A percentile compares a stretch with the other conserved stretches of the same genome.
Evolutionary conservation across 2,329 filamentous ascomycete genomes (phyloP).

Genomic region (Teratosphaeria epicoccoides): DNA sequence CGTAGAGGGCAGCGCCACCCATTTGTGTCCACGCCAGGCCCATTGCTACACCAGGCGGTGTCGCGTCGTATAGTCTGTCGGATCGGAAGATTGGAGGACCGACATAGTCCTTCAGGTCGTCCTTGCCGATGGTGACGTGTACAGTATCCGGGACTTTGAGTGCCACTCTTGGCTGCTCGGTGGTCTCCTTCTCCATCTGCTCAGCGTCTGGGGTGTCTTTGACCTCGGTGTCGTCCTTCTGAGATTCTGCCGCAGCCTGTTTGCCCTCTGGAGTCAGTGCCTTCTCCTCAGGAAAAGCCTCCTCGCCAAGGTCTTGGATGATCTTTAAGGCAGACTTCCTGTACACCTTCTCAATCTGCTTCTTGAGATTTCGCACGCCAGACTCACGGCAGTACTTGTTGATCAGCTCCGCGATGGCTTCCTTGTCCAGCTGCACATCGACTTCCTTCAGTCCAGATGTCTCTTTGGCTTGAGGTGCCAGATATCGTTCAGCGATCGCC

Average conservation of each 20-base stretch:
- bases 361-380: conserved; percentile 94
- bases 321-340: conserved; percentile 96
- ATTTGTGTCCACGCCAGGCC: conserved; percentile 96
- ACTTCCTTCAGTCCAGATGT: conserved; percentile 82
- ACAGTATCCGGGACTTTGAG: conserved; percentile 79
- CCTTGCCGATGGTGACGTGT: conserved; percentile 74
- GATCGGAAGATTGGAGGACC: conserved; percentile 92
- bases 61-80: conserved; percentile 87
- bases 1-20: conserved; percentile 91
- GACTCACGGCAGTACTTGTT: conserved; percentile 98
- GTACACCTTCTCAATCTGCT: conserved; percentile 99
- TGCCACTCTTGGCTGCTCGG: conserved; percentile 58
- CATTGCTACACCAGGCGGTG: conserved; percentile 92
- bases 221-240: conserved; percentile 51
- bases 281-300: conserved; percentile 55
- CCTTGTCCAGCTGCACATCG: conserved; percentile 74
- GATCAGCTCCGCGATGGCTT: conserved; percentile 91
- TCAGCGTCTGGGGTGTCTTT: conserved; percentile 47
- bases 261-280: conserved; percentile 81
- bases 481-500: conserved; percentile 88
- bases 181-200: conserved; percentile 48
- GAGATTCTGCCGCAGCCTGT: conserved; percentile 50
- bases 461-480: conserved; percentile 89
- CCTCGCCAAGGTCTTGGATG: conserved; percentile 84
- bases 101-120: conserved; percentile 92